A percentile compares a stretch with the other conserved stretches of the same genome.
Conservation (phyloP, 495 filamentous ascomycete species). For the Aspergillus cavernicola region DNA sequence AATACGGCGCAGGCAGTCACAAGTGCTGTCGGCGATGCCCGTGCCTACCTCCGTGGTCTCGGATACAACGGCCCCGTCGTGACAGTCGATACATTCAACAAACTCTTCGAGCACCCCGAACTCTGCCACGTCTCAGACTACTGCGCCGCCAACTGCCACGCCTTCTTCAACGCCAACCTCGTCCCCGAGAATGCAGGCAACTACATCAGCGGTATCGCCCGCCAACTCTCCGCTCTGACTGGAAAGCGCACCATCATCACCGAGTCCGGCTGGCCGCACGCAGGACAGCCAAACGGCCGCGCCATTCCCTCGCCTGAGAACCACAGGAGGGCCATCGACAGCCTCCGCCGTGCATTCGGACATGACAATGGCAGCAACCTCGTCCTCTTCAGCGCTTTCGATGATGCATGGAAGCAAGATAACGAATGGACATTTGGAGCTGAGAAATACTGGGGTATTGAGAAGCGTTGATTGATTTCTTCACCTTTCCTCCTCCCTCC, state of each 20-base stretch:
- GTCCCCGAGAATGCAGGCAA: conserved; percentile 55
- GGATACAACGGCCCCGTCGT: conserved; percentile 75
- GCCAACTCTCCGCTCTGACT: conserved; percentile 46
- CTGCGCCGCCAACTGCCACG: conserved; percentile 76
- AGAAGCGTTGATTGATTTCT: conserved; percentile 15
- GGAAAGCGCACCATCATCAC: conserved; percentile 60
- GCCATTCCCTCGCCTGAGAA: conserved; percentile 62
- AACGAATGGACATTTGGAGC: conserved; percentile 57
- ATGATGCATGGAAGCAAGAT: conserved; percentile 77
- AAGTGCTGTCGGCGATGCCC: conserved; percentile 52
- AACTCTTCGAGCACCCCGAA: conserved; percentile 58
- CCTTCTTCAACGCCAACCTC: conserved; percentile 72
- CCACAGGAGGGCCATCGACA: conserved; percentile 59
- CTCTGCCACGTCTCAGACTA: conserved; percentile 74
- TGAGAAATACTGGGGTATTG: conserved; percentile 72
- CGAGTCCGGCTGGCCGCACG: conserved; percentile 81
- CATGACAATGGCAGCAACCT: conserved; percentile 43
- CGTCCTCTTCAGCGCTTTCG: conserved; percentile 70
- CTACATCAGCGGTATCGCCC: conserved; percentile 54
- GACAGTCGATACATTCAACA: conserved; percentile 72
- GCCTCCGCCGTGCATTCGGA: conserved; percentile 53
- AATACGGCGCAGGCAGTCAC: conserved; percentile 50
- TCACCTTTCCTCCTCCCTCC: not conserved
- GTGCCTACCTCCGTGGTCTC: conserved; percentile 50
- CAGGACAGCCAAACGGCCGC: conserved; percentile 56